Evolutionary conservation across 441 rosid genomes (phyloP), one percentile per base, ranked within the genome.

Genomic region (Populus hybrid): DNA sequence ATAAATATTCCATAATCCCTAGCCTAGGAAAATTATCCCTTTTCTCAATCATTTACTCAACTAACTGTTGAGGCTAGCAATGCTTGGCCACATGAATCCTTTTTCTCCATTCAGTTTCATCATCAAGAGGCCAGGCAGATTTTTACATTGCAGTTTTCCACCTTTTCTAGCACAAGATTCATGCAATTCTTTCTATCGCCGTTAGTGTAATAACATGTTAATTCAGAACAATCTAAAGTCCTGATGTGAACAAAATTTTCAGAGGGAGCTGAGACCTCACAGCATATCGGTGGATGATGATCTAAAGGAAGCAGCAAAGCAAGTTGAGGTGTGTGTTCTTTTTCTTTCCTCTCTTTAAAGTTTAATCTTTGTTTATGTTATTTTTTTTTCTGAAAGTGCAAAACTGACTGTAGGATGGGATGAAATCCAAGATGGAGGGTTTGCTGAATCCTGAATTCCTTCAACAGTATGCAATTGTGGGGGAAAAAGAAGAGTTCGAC

Each of bases 201-300:
- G 10, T 10, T 57, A 57, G 10, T 0, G 1, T 20, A 53, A 28
- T 5, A 61, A 8, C 26, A 16, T 38, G n/a, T 40, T 59, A 28
- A 61, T 46, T 30, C 2, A 24, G 6, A 28, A 30, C 50, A 40
- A 20, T 57, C 63, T 2, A 35, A 40, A 77, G n/a, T 28, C 21
- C 21, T 79, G 21, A 10, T 18, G 8, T 63, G 35, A 10, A 20
- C 6, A 53, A 73, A 69, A 40, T 24, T 76, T 71, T 71, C 94
- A 97, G 99, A 80, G 86, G 67, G 84, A 76, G 64, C 82, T 94
- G 80, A 86, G 86, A 81, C 98, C 99, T 21, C 99, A 89, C 80
- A 87, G 74, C 57, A 88, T 94, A 81, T 87, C 99, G 1, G 86
- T 97, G 78, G 98, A 92, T 7, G 98, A 94, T 74, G 99, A 94